Conservation (phyloP, 2,329 filamentous ascomycete species). For the Cercospora janseana region DNA sequence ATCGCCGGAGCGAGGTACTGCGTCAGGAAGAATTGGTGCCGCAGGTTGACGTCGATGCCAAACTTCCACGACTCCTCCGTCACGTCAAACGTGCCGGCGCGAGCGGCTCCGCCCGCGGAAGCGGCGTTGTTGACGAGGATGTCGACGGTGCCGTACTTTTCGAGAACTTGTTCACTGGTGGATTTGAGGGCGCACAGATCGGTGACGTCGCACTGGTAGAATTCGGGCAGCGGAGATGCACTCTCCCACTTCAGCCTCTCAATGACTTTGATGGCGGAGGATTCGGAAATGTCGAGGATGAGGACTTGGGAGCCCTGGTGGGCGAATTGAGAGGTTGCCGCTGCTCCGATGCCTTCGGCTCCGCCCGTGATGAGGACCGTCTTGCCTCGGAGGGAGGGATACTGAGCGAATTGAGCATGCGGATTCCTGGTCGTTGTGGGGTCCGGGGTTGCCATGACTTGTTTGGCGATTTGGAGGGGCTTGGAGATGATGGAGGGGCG, state of each 20-base stretch:
- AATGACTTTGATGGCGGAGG: slow-evolving; percentile 49
- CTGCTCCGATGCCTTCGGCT: slow-evolving; percentile 63
- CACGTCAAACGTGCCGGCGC: slow-evolving; percentile 60
- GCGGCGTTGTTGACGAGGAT: slow-evolving; percentile 64
- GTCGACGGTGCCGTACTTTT: slow-evolving; percentile 51
- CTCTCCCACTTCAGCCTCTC: slow-evolving; percentile 38
- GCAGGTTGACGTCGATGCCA: slow-evolving; percentile 62
- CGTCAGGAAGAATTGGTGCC: slow-evolving; percentile 62
- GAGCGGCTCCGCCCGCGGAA: slow-evolving; percentile 55
- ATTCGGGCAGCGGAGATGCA: slow-evolving; percentile 24
- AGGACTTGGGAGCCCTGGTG: slow-evolving; percentile 60
- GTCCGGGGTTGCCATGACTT: slow-evolving; percentile 9
- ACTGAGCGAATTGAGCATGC: slow-evolving; percentile 25
- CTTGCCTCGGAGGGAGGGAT: slow-evolving; percentile 50
- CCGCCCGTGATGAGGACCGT: slow-evolving; percentile 64
- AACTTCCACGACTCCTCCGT: slow-evolving; percentile 63
- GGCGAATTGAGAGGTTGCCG: slow-evolving; percentile 57
- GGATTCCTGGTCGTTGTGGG: slow-evolving; percentile 16
- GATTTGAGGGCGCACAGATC: slow-evolving; percentile 51
- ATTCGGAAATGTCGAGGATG: slow-evolving; percentile 58
- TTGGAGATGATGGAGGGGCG: background rate
- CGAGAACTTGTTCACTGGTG: slow-evolving; percentile 46
- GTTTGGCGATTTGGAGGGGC: slow-evolving; percentile 4
- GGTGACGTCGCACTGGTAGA: slow-evolving; percentile 52
- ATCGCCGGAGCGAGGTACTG: slow-evolving; percentile 60